Evolutionary conservation across 2,329 filamentous ascomycete genomes (phyloP).

Genomic region (Alternaria triticina): DNA sequence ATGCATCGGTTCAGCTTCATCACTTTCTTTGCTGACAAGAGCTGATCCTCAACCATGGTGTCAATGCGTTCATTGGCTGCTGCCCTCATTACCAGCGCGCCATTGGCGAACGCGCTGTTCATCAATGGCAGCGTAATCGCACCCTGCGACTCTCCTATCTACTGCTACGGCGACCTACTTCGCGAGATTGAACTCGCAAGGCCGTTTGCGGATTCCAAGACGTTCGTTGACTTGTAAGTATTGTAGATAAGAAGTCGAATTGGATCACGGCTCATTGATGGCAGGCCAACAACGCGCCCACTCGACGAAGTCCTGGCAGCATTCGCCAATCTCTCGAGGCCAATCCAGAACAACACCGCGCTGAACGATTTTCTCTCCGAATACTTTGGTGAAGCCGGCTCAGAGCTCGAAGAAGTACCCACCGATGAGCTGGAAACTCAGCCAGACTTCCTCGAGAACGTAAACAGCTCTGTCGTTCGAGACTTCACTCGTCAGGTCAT

Average conservation of each 20-base stretch:
- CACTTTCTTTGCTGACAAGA: slow-evolving; percentile 4
- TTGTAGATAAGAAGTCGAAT: not conserved
- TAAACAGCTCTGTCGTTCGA: slow-evolving; percentile 64
- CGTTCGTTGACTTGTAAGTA: slow-evolving; percentile 65
- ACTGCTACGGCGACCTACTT: slow-evolving; percentile 70
- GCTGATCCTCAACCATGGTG: slow-evolving; percentile 8
- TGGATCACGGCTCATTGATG: slow-evolving; percentile 1
- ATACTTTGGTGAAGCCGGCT: slow-evolving; percentile 69
- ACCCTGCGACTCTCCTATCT: slow-evolving; percentile 71
- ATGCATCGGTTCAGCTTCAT: not conserved
- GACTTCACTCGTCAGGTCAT: slow-evolving; percentile 70
- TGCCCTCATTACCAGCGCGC: slow-evolving; percentile 24
- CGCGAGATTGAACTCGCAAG: slow-evolving; percentile 67
- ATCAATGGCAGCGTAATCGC: slow-evolving; percentile 66
- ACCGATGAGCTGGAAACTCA: slow-evolving; percentile 61
- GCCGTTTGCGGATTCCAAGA: slow-evolving; percentile 72
- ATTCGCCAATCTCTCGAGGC: slow-evolving; percentile 65
- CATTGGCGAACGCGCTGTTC: slow-evolving; percentile 57
- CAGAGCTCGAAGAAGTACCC: slow-evolving; percentile 65
- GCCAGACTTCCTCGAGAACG: slow-evolving; percentile 62
- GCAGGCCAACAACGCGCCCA: slow-evolving; percentile 66
- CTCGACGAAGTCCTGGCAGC: slow-evolving; percentile 67
- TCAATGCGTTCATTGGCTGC: slow-evolving; percentile 18
- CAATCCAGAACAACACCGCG: slow-evolving; percentile 67
- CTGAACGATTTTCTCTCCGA: slow-evolving; percentile 67